phyloP scores from a whole-genome alignment of 2,329 filamentous ascomycete species.

The Sporothrix inflata region DNA sequence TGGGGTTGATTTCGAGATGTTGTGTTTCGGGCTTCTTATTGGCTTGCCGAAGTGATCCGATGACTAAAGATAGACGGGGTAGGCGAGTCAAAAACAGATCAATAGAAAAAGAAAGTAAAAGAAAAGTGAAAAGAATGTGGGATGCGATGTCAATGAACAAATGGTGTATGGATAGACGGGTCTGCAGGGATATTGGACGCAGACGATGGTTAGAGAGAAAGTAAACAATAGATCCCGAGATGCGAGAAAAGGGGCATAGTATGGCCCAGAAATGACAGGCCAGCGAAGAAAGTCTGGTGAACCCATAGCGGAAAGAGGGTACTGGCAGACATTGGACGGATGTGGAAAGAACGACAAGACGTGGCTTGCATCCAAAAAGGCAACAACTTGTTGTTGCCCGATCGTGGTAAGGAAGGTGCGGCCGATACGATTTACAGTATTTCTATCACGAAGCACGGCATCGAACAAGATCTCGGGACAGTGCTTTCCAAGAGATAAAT shows the following conservation, averaged over 20 bases:
- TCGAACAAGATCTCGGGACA: background rate
- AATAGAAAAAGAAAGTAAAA: background rate
- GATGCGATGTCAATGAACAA: background rate
- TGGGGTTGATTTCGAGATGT: background rate
- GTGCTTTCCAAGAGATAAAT: background rate
- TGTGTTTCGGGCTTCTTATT: background rate
- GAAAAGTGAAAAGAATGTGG: constrained; percentile 7
- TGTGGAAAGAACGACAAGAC: background rate
- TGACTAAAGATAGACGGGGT: background rate
- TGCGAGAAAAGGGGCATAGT: background rate
- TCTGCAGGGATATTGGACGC: background rate
- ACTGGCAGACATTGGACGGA: background rate
- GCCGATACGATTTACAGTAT: background rate
- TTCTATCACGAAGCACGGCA: background rate
- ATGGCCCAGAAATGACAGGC: background rate
- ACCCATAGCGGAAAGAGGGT: background rate
- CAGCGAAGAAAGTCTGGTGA: background rate
- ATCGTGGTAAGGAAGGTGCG: background rate
- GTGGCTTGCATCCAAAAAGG: background rate
- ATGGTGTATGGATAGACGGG: constrained; percentile 14
- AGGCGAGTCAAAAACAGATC: background rate
- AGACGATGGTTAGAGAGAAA: background rate
- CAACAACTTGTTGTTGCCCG: background rate
- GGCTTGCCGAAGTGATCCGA: background rate
- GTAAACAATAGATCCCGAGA: constrained; percentile 15